Evolutionary conservation across 257 asterid genomes (phyloP).

Genomic region (Cruciata laevipes): DNA sequence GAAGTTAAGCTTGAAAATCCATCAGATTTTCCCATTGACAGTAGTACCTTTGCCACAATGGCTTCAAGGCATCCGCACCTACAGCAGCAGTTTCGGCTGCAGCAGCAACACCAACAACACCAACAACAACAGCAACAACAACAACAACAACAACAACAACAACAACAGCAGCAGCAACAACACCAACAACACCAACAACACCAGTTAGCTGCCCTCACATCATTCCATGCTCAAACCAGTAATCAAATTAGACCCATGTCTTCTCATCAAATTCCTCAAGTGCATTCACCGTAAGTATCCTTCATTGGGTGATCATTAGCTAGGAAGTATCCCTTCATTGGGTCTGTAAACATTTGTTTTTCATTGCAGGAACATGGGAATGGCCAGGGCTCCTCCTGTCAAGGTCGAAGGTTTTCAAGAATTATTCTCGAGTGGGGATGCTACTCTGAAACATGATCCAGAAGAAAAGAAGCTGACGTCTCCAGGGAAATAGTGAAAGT

Average conservation of each 20-base stretch:
- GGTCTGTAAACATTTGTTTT: slow-evolving; percentile 3
- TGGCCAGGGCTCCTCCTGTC: slow-evolving; percentile 91
- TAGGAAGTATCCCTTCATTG: background rate
- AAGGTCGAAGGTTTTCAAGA: slow-evolving; percentile 99
- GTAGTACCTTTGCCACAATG: slow-evolving; percentile 47
- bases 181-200: slow-evolving; percentile 62
- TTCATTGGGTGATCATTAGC: slow-evolving; percentile 3
- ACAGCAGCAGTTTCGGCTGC: slow-evolving; percentile 26
- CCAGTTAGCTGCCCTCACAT: slow-evolving; percentile 63
- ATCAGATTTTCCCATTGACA: slow-evolving; percentile 65
- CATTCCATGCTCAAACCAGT: slow-evolving; percentile 62
- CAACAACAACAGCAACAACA: slow-evolving; percentile 53
- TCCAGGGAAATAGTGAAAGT: slow-evolving; percentile 41
- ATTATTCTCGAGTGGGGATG: slow-evolving; percentile 88
- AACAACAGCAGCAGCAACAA: slow-evolving; percentile 70
- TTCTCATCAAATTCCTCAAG: slow-evolving; percentile 67
- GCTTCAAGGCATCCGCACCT: slow-evolving; percentile 55
- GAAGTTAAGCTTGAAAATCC: slow-evolving; percentile 89
- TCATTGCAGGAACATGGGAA: slow-evolving; percentile 57
- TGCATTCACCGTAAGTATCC: slow-evolving; percentile 63
- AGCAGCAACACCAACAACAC: slow-evolving; percentile 83
- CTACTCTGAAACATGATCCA: slow-evolving; percentile 63
- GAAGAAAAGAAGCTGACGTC: slow-evolving; percentile 85
- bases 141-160: slow-evolving; percentile 87
- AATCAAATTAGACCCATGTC: slow-evolving; percentile 65